Evolutionary conservation across 768 basidiomycete species (phyloP).

Genomic region (Suillus fuscotomentosus): DNA sequence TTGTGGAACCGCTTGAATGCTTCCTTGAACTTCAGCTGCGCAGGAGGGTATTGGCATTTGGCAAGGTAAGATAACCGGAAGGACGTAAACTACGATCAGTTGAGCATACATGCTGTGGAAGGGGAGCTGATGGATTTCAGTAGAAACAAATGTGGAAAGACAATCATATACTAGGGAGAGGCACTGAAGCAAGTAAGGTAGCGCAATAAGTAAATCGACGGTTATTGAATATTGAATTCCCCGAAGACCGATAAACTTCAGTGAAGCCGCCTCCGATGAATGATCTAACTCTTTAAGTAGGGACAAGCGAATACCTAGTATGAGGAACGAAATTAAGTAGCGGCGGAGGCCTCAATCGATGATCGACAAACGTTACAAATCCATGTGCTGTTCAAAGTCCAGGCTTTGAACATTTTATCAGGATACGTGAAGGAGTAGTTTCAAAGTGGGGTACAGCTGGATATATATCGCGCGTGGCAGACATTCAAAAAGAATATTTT

Average conservation of each 20-base stretch:
- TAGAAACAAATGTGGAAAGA: too few species aligned
- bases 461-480: neutral
- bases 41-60: neutral
- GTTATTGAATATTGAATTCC: too few species aligned
- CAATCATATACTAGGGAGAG: too few species aligned
- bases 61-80: neutral
- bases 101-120: neutral
- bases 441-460: neutral
- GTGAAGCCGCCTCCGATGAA: too few species aligned
- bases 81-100: neutral
- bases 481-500: slow-evolving; percentile 3
- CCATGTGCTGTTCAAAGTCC: neutral
- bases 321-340: neutral
- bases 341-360: neutral
- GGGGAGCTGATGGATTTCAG: too few species aligned
- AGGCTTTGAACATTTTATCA: neutral
- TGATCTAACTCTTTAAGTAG: too few species aligned
- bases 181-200: too few species aligned
- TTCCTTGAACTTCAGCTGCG: neutral
- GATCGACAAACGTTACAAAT: neutral
- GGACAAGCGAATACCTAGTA: neutral
- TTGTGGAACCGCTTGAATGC: neutral
- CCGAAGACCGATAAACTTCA: too few species aligned
- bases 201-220: too few species aligned
- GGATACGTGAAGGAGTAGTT: neutral